phyloP scores from a whole-genome alignment of 164 flowering plant genomes.

The Kingdonia uniflora region DNA sequence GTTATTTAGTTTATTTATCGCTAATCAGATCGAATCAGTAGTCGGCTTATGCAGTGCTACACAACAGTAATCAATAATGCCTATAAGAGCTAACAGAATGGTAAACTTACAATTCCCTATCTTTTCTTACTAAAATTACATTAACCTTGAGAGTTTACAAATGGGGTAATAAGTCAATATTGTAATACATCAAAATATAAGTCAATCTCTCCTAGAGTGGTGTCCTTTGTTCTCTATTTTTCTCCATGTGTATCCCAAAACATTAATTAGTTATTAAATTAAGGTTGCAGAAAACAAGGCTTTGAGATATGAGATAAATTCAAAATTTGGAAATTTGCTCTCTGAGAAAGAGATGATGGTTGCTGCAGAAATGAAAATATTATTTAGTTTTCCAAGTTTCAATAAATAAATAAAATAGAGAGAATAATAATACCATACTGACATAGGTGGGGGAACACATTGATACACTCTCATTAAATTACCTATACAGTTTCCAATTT shows the following conservation, averaged over 20 bases:
- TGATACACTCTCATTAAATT: too few species aligned
- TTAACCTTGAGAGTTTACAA: slow-evolving; percentile 3
- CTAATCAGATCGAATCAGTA: too few species aligned
- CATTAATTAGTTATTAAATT: slow-evolving; percentile 5
- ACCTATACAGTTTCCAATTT: too few species aligned
- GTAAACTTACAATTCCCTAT: too few species aligned
- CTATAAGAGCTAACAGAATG: too few species aligned
- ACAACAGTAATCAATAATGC: too few species aligned
- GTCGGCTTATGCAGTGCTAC: too few species aligned
- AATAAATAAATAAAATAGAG: neutral
- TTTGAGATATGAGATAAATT: slow-evolving; percentile 23
- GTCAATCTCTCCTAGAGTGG: too few species aligned
- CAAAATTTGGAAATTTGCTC: slow-evolving; percentile 9
- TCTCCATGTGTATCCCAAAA: neutral
- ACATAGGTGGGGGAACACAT: slow-evolving; percentile 1
- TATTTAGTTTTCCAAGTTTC: neutral
- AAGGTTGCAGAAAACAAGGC: slow-evolving; percentile 19
- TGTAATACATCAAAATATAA: too few species aligned
- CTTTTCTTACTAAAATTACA: neutral
- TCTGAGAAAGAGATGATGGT: slow-evolving; percentile 3
- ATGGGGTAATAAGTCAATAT: too few species aligned
- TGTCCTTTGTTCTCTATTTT: slow-evolving; percentile 7
- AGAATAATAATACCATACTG: slow-evolving; percentile 1
- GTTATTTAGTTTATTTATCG: too few species aligned
- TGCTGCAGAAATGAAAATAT: slow-evolving; percentile 5